Evolutionary conservation across 805 yeast genomes (phyloP).

Genomic region (Jamesozyma rosinii): DNA sequence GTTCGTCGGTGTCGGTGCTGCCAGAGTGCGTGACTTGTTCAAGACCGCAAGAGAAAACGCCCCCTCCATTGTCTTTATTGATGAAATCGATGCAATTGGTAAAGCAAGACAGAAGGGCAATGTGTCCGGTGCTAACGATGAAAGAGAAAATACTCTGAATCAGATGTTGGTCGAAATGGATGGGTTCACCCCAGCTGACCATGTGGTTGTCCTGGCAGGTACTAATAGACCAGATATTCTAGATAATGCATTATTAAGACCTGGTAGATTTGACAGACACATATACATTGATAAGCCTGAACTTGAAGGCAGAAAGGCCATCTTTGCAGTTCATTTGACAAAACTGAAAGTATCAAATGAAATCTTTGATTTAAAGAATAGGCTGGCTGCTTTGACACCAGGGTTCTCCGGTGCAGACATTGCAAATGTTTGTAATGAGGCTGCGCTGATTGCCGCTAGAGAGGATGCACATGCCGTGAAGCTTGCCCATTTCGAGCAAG

Average conservation of each 20-base stretch:
- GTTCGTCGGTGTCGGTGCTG: conserved; percentile 99
- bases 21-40: conserved; percentile 92
- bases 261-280: conserved; percentile 96
- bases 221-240: conserved; percentile 91
- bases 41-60: conserved; percentile 87
- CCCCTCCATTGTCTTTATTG: conserved; percentile 92
- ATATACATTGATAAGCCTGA: conserved; percentile 88
- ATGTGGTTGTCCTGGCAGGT: conserved; percentile 94
- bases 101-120: conserved; percentile 75
- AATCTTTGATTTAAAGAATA: conserved; percentile 59
- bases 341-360: conserved; percentile 54
- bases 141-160: conserved; percentile 90
- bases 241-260: conserved; percentile 88
- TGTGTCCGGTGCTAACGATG: conserved; percentile 78
- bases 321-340: conserved; percentile 75
- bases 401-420: conserved; percentile 98
- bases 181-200: conserved; percentile 85
- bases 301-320: conserved; percentile 87
- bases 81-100: conserved; percentile 99
- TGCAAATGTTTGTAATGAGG: conserved; percentile 94
- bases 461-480: conserved; percentile 60
- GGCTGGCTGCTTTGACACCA: conserved; percentile 91
- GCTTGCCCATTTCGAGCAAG: conserved; percentile 80
- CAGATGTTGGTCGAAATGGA: conserved; percentile 98
- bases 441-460: conserved; percentile 94